Base-by-base conservation (phyloP, 371 early-diverging fungal genomes). In the Dinochytrium kinnereticum region DNA sequence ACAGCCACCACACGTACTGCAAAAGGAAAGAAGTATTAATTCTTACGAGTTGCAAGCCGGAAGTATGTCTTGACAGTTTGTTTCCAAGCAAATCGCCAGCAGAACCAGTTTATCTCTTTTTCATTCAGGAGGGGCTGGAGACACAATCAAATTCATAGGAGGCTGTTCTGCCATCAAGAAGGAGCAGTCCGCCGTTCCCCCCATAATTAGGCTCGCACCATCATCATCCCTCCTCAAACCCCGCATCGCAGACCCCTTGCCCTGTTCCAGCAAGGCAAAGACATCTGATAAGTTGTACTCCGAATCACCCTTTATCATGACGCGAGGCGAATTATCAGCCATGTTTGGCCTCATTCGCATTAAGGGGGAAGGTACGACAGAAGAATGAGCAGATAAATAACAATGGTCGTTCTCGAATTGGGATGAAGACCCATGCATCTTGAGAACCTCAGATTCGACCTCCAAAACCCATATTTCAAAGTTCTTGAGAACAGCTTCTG, bases 251-350 rank as follows among this genome's bases (percentile, higher is more conserved):
- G n/a, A 21, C 10, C 7, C n/a, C 24, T 53, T 53, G 55, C 55
- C 24, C 13, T 24, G 55, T 15, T 53, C 55, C 61, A 61, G 61
- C 36, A 24, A 13, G 3, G 61, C 31, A 61, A 61, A 61, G 5
- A 61, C 61, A 36, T 61, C 61, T 3, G 61, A 30, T 7, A 61
- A 24, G 36, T 61, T 61, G 34, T 61, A 61, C 36, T 61, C 61
- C n/a, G 61, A 61, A 33, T 61, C 61, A 2, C 61, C 61, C 26
- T 61, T 61, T 3, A 61, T 61, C n/a, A 61, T 7, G 5, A 61
- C 61, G 3, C 61, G 3, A 2, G 61, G 61, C 13, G 61, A 61
- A 3, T 13, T 24, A 34, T 26, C n/a, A n/a, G 13, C 17, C 55
- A 26, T 53, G 5, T 24, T 24, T 15, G 10, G 5, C 26, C 26